These are phyloP conservation scores for Ceratocystis alfenasii DNA, from an alignment of 2,329 filamentous ascomycete species.

Conservation along the genomic window DNA sequence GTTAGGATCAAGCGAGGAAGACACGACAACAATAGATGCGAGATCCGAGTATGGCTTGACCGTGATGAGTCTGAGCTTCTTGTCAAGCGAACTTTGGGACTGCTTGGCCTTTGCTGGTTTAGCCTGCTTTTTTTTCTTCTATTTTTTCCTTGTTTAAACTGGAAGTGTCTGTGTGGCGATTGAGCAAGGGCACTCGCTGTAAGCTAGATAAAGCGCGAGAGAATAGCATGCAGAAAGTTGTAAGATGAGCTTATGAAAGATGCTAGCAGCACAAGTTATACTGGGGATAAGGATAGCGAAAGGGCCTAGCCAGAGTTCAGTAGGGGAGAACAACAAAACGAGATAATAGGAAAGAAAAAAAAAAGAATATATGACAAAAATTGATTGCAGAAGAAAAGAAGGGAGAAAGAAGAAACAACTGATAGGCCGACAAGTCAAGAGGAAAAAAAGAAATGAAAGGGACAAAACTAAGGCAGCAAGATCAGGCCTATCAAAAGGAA, in stretches of 20 bases:
- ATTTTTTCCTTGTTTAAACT: background rate
- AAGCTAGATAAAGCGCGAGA: background rate
- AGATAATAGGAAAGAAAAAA: background rate
- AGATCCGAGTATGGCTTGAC: background rate
- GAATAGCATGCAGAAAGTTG: background rate
- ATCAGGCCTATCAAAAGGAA: constrained; percentile 8
- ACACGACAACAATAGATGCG: background rate
- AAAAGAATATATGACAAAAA: background rate
- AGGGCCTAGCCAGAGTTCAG: background rate
- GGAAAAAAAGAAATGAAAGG: background rate
- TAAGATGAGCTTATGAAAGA: background rate
- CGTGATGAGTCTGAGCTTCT: constrained; percentile 7
- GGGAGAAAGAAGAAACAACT: background rate
- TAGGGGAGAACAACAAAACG: background rate
- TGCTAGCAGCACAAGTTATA: background rate
- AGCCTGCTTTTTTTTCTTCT: background rate
- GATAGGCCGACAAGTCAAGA: background rate
- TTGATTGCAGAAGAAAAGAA: background rate
- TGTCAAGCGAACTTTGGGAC: background rate
- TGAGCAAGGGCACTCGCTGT: background rate
- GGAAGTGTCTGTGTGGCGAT: constrained; percentile 2
- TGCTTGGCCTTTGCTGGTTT: constrained; percentile 1
- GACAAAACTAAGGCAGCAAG: constrained; percentile 2
- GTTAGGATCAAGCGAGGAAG: background rate
- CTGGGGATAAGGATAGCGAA: constrained; percentile 1